Conservation (phyloP, 331 rosid genomes). For the Rosa hybrid region DNA sequence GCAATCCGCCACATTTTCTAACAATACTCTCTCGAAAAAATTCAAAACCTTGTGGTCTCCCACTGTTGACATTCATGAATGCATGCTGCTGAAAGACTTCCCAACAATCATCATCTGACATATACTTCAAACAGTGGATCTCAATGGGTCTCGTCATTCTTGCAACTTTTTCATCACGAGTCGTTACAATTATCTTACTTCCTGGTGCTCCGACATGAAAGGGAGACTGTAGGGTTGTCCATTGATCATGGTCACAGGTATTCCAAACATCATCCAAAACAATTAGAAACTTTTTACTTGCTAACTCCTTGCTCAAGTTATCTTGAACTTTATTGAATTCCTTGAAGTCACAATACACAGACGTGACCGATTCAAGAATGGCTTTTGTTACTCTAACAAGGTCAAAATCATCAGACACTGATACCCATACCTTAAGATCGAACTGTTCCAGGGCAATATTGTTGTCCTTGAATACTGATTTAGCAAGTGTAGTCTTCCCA, state of each 20-base stretch:
- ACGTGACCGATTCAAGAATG: not conserved
- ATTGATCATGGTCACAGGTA: not conserved
- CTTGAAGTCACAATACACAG: not conserved
- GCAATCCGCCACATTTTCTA: not conserved
- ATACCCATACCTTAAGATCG: not conserved
- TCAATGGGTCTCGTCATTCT: not conserved
- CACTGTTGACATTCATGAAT: not conserved
- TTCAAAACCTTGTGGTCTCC: not conserved
- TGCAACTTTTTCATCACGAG: not conserved
- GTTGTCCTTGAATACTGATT: too few relatives aligned
- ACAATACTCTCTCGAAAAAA: not conserved
- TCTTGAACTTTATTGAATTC: not conserved
- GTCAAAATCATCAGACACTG: not conserved
- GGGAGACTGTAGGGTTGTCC: not conserved
- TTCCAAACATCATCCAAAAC: not conserved
- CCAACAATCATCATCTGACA: not conserved
- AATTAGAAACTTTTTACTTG: not conserved
- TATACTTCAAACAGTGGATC: not conserved
- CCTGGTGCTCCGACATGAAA: not conserved
- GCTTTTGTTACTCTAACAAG: not conserved
- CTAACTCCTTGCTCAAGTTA: not conserved
- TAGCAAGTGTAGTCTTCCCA: too few relatives aligned
- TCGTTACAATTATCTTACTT: not conserved
- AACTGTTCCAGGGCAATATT: too few relatives aligned
- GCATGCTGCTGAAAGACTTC: not conserved